These are phyloP conservation scores for Leishmania arabica DNA, from an alignment of 208 protist genomes.

Conservation along the genomic window DNA sequence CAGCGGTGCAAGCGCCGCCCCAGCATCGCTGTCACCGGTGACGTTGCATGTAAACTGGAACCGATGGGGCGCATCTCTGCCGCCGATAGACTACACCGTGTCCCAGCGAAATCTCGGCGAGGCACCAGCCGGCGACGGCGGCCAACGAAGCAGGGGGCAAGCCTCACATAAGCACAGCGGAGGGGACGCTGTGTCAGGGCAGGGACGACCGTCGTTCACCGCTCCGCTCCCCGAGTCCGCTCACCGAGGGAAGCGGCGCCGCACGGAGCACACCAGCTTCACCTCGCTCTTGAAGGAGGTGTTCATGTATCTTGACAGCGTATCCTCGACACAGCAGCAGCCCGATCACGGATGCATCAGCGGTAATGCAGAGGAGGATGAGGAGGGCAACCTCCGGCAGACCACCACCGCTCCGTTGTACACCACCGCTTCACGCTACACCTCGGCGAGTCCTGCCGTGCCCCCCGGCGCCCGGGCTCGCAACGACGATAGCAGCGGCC, in stretches of 20 bases:
- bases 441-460: neutral
- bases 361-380: conserved; percentile 16
- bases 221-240: neutral
- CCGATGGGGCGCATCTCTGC: conserved; percentile 16
- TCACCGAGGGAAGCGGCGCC: conserved; percentile 26
- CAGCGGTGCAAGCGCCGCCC: neutral
- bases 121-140: neutral
- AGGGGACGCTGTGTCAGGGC: neutral
- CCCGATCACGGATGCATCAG: neutral
- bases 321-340: conserved; percentile 8
- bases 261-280: conserved; percentile 34
- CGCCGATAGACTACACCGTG: conserved; percentile 20
- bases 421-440: neutral
- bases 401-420: neutral
- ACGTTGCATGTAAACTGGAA: neutral
- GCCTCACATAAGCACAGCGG: neutral
- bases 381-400: neutral
- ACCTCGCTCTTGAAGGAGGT: conserved; percentile 36
- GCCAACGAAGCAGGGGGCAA: neutral
- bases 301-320: conserved; percentile 45
- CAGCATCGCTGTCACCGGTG: neutral
- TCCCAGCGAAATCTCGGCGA: conserved; percentile 2
- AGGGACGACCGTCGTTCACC: neutral
- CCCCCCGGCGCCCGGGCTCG: neutral
- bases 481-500: neutral